Conservation (phyloP, 352 stramenopile species). For the Peronospora farinosa region DNA sequence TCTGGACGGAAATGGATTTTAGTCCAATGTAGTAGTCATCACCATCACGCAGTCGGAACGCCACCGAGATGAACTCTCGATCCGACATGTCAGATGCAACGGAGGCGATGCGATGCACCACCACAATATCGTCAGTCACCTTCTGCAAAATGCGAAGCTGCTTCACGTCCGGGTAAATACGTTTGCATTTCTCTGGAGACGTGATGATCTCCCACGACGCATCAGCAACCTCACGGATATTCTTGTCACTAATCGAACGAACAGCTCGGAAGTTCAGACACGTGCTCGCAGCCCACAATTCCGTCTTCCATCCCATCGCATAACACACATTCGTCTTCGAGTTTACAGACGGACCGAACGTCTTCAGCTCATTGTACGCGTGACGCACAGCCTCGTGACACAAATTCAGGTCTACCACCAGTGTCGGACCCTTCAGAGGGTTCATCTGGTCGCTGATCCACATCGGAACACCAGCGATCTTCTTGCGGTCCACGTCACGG, state of each 20-base stretch:
- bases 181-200: slow-evolving; percentile 75
- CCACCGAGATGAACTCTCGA: slow-evolving; percentile 73
- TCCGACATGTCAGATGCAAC: slow-evolving; percentile 69
- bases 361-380: slow-evolving; percentile 75
- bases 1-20: slow-evolving; percentile 70
- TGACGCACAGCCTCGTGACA: slow-evolving; percentile 73
- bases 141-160: slow-evolving; percentile 80
- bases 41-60: slow-evolving; percentile 62
- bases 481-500: slow-evolving; percentile 71
- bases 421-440: slow-evolving; percentile 59
- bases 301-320: slow-evolving; percentile 81
- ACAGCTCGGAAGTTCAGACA: slow-evolving; percentile 71
- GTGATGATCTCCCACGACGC: slow-evolving; percentile 82
- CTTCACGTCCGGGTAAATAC: slow-evolving; percentile 80
- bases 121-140: slow-evolving; percentile 78
- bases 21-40: slow-evolving; percentile 76
- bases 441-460: slow-evolving; percentile 82
- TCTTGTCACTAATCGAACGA: slow-evolving; percentile 53
- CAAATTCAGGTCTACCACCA: slow-evolving; percentile 72
- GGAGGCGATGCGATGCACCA: slow-evolving; percentile 68
- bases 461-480: slow-evolving; percentile 61
- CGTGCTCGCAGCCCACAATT: slow-evolving; percentile 71
- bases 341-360: slow-evolving; percentile 65
- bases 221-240: slow-evolving; percentile 64
- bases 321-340: slow-evolving; percentile 83